Evolutionary conservation across 345 rosid genomes (phyloP), one percentile per base, ranked within the genome.

Genomic region (Salix purpurea): DNA sequence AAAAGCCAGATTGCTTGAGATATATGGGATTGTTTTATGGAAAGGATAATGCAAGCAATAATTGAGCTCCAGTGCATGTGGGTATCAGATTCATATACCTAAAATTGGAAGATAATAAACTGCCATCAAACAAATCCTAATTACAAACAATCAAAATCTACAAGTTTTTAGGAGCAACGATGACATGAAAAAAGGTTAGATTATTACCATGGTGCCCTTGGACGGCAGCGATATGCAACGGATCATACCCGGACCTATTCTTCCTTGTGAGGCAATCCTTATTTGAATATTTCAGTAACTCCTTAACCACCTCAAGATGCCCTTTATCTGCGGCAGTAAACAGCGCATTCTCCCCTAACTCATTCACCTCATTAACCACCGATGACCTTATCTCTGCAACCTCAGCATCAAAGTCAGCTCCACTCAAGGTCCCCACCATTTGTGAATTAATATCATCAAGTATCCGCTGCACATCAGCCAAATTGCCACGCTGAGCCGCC

Each of bases 321-420:
- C 99, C 99, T 81, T 88, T 92, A 18, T 93, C 97, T 19, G 98
- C 92, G 74, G 98, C 99, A 60, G 90, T 89, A 65, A 90, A 96
- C 73, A 96, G 80, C 6, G 97, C 92, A 0, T 97, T 96, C 86
- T 96, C 99, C 6, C 91, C 98, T 81, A 92, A 88, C 80, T 92
- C 99, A 83, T 96, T 96, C 78, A 92, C 95, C 86, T 96, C 97
- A 72, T 91, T 92, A 62, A 93, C 99, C 40, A 92, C 85, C 0
- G 92, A 91, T 4, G 94, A 91, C 79, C 97, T 84, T 32, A 89
- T 89, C 86, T 96, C 97, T 0, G 94, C 94, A 12, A 90, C 94
- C 83, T 90, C 99, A 6, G 82, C 71, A 61, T 89, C 95, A 28
- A 96, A 87, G 1, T 92, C 98, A 40, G 83, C 92, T 24, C 90